Evolutionary conservation across 192 early-diverging fungal genomes (phyloP).

Genomic region (Neocallimastix lanati): DNA sequence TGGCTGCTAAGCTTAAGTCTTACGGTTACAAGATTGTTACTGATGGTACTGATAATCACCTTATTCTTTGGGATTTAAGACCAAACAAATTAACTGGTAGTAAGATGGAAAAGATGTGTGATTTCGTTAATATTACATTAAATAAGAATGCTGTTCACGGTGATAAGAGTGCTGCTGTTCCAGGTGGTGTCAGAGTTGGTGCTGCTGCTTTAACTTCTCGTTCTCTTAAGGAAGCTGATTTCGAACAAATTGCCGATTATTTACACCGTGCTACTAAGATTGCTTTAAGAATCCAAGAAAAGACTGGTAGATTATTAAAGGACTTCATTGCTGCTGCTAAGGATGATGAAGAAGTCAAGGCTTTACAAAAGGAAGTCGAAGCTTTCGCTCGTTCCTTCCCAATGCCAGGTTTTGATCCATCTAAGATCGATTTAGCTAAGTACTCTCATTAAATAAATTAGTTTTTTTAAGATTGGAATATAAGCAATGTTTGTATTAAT

Average conservation of each 20-base stretch:
- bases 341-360: conserved; percentile 57
- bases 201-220: conserved; percentile 90
- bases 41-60: conserved; percentile 94
- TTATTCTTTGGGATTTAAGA: conserved; percentile 93
- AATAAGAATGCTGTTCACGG: conserved; percentile 99
- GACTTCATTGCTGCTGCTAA: conserved; percentile 81
- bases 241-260: conserved; percentile 88
- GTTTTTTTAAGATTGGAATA: neutral
- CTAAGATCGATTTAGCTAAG: neutral
- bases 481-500: neutral
- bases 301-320: conserved; percentile 83
- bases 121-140: conserved; percentile 86
- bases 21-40: conserved; percentile 89
- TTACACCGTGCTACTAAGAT: conserved; percentile 87
- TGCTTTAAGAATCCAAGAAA: conserved; percentile 63
- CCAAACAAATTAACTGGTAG: conserved; percentile 78
- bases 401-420: conserved; percentile 83
- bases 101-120: conserved; percentile 99
- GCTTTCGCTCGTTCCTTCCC: conserved; percentile 83
- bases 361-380: conserved; percentile 75
- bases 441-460: neutral
- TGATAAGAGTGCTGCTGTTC: conserved; percentile 83
- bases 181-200: conserved; percentile 95
- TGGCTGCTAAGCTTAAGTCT: conserved; percentile 53
- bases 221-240: conserved; percentile 90